These are phyloP conservation scores for Wallemia hederae DNA, from an alignment of 1,284 basidiomycete genomes.

Conservation along the genomic window DNA sequence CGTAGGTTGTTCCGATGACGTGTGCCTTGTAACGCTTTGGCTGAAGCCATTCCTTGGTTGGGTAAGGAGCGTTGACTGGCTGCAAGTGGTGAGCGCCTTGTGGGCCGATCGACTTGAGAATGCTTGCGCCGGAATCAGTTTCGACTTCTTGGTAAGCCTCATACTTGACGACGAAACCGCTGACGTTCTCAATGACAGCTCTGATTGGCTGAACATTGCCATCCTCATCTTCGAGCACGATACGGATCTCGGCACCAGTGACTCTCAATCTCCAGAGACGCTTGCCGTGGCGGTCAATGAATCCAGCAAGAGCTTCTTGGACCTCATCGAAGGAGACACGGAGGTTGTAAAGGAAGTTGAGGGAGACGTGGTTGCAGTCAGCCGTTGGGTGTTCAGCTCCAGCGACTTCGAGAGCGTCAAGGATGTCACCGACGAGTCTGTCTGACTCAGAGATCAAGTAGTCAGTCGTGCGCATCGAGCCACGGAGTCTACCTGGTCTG, in stretches of 20 bases:
- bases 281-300: conserved; percentile 94
- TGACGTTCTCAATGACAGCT: conserved; percentile 92
- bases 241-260: conserved; percentile 87
- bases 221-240: conserved; percentile 71
- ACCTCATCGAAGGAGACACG: conserved; percentile 87
- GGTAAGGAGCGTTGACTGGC: conserved; percentile 68
- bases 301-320: conserved; percentile 76
- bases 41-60: conserved; percentile 95
- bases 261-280: conserved; percentile 93
- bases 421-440: conserved; percentile 70
- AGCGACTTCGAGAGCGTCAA: conserved; percentile 83
- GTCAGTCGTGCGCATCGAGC: conserved; percentile 70
- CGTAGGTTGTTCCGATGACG: conserved; percentile 90
- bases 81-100: conserved; percentile 78
- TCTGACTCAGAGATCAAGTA: conserved; percentile 97
- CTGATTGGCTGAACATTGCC: conserved; percentile 84
- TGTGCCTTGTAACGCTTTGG: conserved; percentile 99
- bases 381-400: conserved; percentile 57
- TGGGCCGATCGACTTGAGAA: conserved; percentile 74
- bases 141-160: conserved; percentile 97
- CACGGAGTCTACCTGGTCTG: conserved; percentile 73
- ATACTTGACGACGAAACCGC: conserved; percentile 94
- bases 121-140: conserved; percentile 74
- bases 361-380: conserved; percentile 85
- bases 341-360: conserved; percentile 95